Evolutionary conservation across 306 rosid species (phyloP).

Genomic region (Vigna nakashimae): DNA sequence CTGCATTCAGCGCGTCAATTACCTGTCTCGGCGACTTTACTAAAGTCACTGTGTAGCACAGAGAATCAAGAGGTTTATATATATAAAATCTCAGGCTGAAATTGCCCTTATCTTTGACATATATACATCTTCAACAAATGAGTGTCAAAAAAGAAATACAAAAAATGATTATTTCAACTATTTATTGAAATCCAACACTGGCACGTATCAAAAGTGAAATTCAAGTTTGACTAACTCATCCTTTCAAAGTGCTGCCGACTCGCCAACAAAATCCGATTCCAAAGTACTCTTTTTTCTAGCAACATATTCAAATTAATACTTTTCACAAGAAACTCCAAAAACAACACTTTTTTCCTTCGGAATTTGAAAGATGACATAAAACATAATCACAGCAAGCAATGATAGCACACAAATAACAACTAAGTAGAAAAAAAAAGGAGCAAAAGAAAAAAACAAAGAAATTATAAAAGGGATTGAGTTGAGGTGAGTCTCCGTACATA

Average conservation of each 20-base stretch:
- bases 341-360: background rate
- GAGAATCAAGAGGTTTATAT: constrained; percentile 33
- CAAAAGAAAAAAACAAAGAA: background rate
- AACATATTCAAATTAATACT: constrained; percentile 1
- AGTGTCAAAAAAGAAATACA: background rate
- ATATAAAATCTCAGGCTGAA: constrained; percentile 1
- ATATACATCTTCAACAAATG: constrained; percentile 1
- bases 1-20: constrained; percentile 95
- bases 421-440: background rate
- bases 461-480: background rate
- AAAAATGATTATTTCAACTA: constrained; percentile 1
- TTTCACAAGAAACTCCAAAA: background rate
- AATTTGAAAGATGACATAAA: background rate
- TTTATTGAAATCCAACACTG: background rate
- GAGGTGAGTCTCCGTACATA: constrained; percentile 15
- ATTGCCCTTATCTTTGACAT: background rate
- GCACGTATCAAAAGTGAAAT: background rate
- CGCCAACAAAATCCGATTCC: background rate
- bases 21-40: constrained; percentile 91
- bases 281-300: background rate
- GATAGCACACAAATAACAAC: constrained; percentile 9
- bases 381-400: constrained; percentile 7
- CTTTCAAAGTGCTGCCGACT: background rate
- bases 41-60: constrained; percentile 65
- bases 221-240: constrained; percentile 1